These are phyloP conservation scores for Solanum chilense DNA, from an alignment of 257 asterid genomes.

Conservation along the genomic window DNA sequence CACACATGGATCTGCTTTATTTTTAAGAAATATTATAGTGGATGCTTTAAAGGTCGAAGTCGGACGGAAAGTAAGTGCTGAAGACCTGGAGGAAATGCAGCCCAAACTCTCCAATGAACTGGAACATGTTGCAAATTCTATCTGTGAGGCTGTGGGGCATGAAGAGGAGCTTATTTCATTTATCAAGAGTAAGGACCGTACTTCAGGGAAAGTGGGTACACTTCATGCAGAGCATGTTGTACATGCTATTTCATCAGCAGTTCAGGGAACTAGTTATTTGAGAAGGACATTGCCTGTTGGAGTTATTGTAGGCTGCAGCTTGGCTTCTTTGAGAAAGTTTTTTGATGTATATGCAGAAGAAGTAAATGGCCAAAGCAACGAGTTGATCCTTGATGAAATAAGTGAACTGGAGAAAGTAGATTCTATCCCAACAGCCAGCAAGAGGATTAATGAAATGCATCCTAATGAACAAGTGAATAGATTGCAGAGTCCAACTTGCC, in stretches of 20 bases:
- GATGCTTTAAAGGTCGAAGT: slow-evolving; percentile 69
- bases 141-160: slow-evolving; percentile 41
- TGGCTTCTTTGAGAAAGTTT: slow-evolving; percentile 66
- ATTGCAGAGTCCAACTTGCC: slow-evolving; percentile 10
- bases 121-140: slow-evolving; percentile 63
- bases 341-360: slow-evolving; percentile 40
- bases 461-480: slow-evolving; percentile 4
- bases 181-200: slow-evolving; percentile 11
- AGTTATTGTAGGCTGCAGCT: slow-evolving; percentile 72
- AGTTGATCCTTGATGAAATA: slow-evolving; percentile 15
- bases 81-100: slow-evolving; percentile 47
- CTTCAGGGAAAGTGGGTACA: slow-evolving; percentile 23
- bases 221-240: slow-evolving; percentile 52
- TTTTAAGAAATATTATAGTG: slow-evolving; percentile 40
- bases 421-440: slow-evolving; percentile 12
- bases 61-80: slow-evolving; percentile 45
- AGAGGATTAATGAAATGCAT: slow-evolving; percentile 11
- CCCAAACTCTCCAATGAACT: slow-evolving; percentile 56
- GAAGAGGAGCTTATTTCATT: slow-evolving; percentile 8
- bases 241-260: slow-evolving; percentile 51
- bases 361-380: slow-evolving; percentile 22
- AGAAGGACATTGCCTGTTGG: slow-evolving; percentile 73
- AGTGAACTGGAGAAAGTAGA: slow-evolving; percentile 10
- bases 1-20: slow-evolving; percentile 13
- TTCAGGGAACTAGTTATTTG: slow-evolving; percentile 53